Base-by-base conservation (phyloP, 176 grass and related monocot species). In the Triticum turgidum region DNA sequence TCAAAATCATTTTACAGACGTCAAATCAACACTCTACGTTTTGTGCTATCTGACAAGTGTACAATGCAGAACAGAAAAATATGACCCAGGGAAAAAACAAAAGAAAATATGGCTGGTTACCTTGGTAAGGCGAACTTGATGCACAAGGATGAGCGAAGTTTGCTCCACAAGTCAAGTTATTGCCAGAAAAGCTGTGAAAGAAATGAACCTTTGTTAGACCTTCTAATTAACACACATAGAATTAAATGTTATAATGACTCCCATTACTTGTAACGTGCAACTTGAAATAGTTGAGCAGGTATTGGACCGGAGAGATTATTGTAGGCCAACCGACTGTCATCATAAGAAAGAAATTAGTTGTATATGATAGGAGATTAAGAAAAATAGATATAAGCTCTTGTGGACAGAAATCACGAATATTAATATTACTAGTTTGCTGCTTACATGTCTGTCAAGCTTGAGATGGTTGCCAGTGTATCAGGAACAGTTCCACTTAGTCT, bases 201-300 rank as follows among this genome's bases (percentile, higher is more conserved):
- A 74, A 82, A 88, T 87, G 33, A 94, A 92, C 83, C 11, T 49
- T 83, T 81, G 82, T 89, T 61, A 94, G 86, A 63, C 20, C 64
- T 41, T 39, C 73, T 52, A 69, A 77, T 45, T 70, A 71, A 42
- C 25, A 86, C n/a, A 58, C 21, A 83, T 73, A 29, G 5, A 80
- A 17, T 17, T 9, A 85, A 80, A 86, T 80, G 7, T 69, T 38
- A 52, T 5, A 86, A 74, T 37, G 9, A 83, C 41, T 42, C 45
- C 78, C 79, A 75, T 82, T 98, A 98, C 97, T 99, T 99, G 90
- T 96, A 99, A 88, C 87, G 93, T 89, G 87, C 92, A 77, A 96
- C 97, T 94, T 92, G 81, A 90, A 96, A 99, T 37, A 99, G 87
- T 24, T 67, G 78, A 83, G 78, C 61, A 72, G 97, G 92, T 94